These are phyloP conservation scores for Phytophthora vignae DNA, from an alignment of 352 stramenopile genomes.

Conservation along the genomic window DNA sequence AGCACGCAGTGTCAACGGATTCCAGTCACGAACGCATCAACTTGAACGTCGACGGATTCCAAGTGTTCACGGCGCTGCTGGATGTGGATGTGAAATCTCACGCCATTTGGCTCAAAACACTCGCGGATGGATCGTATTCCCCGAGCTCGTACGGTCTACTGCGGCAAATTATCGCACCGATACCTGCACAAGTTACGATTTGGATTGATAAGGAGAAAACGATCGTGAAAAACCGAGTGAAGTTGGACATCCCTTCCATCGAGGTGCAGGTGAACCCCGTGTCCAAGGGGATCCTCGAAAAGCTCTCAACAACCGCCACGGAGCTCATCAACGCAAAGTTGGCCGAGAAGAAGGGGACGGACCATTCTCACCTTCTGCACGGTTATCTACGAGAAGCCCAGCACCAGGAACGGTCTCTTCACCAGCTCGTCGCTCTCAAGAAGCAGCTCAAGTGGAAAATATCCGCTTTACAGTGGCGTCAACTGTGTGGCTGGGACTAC, in stretches of 20 bases:
- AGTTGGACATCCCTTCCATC: constrained; percentile 66
- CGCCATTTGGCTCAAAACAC: constrained; percentile 69
- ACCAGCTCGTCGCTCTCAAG: constrained; percentile 54
- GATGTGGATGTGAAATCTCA: constrained; percentile 79
- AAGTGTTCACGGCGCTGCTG: constrained; percentile 72
- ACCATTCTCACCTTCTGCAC: constrained; percentile 50
- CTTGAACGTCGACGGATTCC: constrained; percentile 66
- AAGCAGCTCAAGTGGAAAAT: constrained; percentile 77
- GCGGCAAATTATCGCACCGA: constrained; percentile 71
- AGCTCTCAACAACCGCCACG: constrained; percentile 46
- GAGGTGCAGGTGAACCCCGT: constrained; percentile 55
- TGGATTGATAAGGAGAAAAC: constrained; percentile 56
- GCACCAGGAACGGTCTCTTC: constrained; percentile 35
- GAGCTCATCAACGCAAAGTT: constrained; percentile 57
- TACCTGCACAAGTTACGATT: constrained; percentile 63
- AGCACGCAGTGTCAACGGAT: constrained; percentile 63
- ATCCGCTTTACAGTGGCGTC: constrained; percentile 57
- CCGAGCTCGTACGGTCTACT: constrained; percentile 66
- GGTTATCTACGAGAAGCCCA: constrained; percentile 13
- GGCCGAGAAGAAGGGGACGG: constrained; percentile 40
- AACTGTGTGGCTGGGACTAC: constrained; percentile 66
- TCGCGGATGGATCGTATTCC: constrained; percentile 67
- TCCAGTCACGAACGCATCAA: constrained; percentile 60
- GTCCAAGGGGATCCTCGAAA: constrained; percentile 75
- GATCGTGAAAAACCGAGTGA: constrained; percentile 50